Evolutionary conservation across 176 grass and related monocot species (phyloP).

Genomic region (Bonia amplexicaulis): DNA sequence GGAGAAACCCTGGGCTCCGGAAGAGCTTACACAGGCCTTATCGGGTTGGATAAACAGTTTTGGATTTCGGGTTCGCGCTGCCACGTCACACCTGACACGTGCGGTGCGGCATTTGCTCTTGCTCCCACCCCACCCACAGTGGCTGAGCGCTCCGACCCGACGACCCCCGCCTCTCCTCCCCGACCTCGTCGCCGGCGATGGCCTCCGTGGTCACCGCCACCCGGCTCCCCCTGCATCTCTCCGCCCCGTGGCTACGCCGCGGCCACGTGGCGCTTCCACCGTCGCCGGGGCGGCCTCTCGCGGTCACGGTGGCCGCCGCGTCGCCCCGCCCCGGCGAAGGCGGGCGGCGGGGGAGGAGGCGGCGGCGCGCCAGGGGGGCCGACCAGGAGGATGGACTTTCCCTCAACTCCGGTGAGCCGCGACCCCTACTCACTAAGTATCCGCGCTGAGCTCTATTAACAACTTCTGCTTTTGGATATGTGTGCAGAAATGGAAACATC

Average conservation of each 20-base stretch:
- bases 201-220: conserved; percentile 23
- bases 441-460: background rate
- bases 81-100: background rate
- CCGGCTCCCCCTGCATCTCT: conserved; percentile 4
- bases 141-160: conserved; percentile 26
- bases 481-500: conserved; percentile 12
- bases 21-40: background rate
- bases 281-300: conserved; percentile 25
- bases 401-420: conserved; percentile 35
- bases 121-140: background rate
- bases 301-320: conserved; percentile 30
- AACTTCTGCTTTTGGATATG: conserved; percentile 8
- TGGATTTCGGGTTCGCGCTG: background rate
- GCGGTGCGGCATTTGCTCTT: background rate
- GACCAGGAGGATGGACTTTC: conserved; percentile 47
- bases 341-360: background rate
- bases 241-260: background rate
- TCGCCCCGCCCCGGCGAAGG: conserved; percentile 27
- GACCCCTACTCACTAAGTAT: background rate
- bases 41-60: background rate
- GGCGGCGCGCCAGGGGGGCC: conserved; percentile 17
- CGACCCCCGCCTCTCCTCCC: background rate
- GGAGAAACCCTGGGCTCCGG: conserved; percentile 17
- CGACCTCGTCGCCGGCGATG: conserved; percentile 38
- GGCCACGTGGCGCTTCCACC: background rate